Conservation (phyloP, 768 basidiomycete genomes). For the Candolleomyces aberdarensis region DNA sequence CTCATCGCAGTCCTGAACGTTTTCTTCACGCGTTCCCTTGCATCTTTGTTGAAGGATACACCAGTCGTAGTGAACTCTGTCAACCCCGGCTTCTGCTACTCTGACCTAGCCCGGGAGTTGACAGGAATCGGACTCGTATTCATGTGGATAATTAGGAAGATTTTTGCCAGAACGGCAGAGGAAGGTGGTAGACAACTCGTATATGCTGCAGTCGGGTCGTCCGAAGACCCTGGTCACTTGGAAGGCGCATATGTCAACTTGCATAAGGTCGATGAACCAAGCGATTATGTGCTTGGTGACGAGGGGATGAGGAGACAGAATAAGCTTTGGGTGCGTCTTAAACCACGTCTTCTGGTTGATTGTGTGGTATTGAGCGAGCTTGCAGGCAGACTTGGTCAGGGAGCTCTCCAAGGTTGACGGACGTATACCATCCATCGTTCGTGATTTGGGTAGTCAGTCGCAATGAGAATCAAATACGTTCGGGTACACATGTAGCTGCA, state of each 20-base stretch:
- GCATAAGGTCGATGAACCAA: constrained; percentile 21
- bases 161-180: constrained; percentile 36
- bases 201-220: constrained; percentile 28
- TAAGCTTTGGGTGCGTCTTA: constrained; percentile 25
- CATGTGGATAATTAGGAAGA: constrained; percentile 26
- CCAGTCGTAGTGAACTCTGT: constrained; percentile 33
- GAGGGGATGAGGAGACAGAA: constrained; percentile 23
- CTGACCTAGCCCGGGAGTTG: constrained; percentile 27
- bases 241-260: constrained; percentile 28
- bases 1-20: constrained; percentile 34
- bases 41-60: constrained; percentile 22
- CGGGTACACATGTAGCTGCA: no score
- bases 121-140: constrained; percentile 13
- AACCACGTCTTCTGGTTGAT: background rate
- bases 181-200: constrained; percentile 33
- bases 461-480: no score
- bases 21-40: constrained; percentile 37
- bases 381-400: background rate
- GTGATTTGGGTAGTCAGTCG: no score
- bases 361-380: background rate
- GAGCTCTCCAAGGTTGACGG: background rate
- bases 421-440: background rate
- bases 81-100: constrained; percentile 43
- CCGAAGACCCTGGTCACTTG: constrained; percentile 16
- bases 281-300: constrained; percentile 24